phyloP scores from a whole-genome alignment of 139 green algal genomes.

The Micractinium sp. region DNA sequence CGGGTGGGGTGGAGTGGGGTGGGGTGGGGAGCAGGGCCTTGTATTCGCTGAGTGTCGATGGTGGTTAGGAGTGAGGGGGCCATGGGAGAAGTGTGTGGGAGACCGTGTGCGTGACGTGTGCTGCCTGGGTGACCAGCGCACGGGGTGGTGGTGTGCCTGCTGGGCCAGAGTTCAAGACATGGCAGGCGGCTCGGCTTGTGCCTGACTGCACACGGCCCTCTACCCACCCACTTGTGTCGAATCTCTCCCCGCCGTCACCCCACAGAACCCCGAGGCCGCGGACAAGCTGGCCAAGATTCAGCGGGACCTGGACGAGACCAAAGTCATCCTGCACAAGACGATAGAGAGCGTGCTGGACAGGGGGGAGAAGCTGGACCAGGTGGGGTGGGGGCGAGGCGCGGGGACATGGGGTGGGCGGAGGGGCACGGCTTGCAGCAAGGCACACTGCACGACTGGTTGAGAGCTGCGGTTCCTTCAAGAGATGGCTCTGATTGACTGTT shows the following conservation, averaged over 20 bases:
- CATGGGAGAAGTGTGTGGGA: too few species aligned
- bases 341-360: conserved; percentile 97
- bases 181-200: too few species aligned
- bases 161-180: too few species aligned
- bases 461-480: neutral
- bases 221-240: too few species aligned
- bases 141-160: too few species aligned
- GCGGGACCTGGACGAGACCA: conserved; percentile 95
- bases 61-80: too few species aligned
- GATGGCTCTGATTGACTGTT: neutral
- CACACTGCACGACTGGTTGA: too few species aligned
- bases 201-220: too few species aligned
- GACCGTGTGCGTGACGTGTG: too few species aligned
- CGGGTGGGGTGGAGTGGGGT: conserved; percentile 54
- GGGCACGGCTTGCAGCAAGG: neutral
- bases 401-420: neutral
- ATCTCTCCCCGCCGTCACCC: neutral
- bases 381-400: neutral
- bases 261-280: conserved; percentile 88
- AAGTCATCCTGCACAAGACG: conserved; percentile 95
- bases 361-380: conserved; percentile 96
- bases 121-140: too few species aligned
- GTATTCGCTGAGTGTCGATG: too few species aligned
- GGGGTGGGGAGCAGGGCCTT: too few species aligned
- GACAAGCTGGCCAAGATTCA: conserved; percentile 99